Evolutionary conservation across 768 basidiomycete species (phyloP).

Genomic region (Leccinum disarticulatum): DNA sequence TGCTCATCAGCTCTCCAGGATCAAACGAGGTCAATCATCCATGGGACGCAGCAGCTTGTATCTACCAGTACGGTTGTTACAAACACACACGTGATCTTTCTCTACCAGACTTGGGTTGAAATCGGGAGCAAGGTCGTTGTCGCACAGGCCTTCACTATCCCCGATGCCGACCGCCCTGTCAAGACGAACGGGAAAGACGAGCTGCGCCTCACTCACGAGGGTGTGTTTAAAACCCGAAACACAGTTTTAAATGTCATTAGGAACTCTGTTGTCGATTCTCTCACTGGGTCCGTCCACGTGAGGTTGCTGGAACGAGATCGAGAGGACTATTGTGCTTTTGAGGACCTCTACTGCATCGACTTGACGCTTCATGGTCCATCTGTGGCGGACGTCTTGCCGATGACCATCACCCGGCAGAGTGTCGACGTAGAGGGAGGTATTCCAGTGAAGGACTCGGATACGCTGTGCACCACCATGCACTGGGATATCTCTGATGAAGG

Average conservation of each 20-base stretch:
- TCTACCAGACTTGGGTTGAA: neutral
- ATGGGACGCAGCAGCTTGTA: neutral
- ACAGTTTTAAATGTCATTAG: neutral
- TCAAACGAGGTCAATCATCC: neutral
- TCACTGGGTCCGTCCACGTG: neutral
- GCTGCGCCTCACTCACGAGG: neutral
- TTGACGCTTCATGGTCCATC: neutral
- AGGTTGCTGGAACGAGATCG: neutral
- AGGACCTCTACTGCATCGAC: neutral
- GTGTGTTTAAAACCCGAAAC: neutral
- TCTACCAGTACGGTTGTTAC: neutral
- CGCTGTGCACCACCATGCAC: too few species aligned
- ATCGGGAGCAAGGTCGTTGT: neutral
- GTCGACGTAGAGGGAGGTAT: neutral
- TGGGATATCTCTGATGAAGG: too few species aligned
- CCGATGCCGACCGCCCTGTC: neutral
- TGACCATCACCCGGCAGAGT: neutral
- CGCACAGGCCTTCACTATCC: neutral
- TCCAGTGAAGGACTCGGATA: too few species aligned
- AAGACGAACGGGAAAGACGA: neutral
- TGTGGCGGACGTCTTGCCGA: neutral
- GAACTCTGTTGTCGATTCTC: neutral
- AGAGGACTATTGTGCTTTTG: neutral
- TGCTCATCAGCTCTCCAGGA: neutral
- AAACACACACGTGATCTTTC: neutral